Conservation (phyloP, 176 grass and related monocot species). For the Oryza brachyantha region DNA sequence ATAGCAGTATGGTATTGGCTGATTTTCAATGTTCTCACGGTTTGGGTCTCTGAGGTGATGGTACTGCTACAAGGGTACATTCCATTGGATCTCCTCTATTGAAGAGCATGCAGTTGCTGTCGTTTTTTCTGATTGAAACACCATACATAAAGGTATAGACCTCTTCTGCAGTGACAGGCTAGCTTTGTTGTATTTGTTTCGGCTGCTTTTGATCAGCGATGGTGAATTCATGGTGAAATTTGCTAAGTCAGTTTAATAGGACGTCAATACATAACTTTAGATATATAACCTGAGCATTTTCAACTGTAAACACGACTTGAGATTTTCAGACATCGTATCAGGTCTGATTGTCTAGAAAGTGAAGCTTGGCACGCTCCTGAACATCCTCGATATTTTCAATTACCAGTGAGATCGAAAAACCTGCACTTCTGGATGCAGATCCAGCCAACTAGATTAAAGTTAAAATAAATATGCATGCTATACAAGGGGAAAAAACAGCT, state of each 20-base stretch:
- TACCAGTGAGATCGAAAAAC: not conserved
- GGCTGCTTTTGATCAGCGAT: not conserved
- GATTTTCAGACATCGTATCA: too few species aligned
- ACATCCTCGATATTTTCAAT: not conserved
- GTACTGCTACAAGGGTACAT: slow-evolving; percentile 35
- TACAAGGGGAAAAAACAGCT: not conserved
- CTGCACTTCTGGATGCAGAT: not conserved
- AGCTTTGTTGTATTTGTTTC: not conserved
- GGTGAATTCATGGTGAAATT: slow-evolving; percentile 7
- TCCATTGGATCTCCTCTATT: slow-evolving; percentile 42
- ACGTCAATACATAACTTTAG: not conserved
- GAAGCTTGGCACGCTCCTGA: not conserved
- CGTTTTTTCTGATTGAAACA: slow-evolving; percentile 6
- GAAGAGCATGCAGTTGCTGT: not conserved
- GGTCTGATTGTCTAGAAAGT: not conserved
- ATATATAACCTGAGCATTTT: not conserved
- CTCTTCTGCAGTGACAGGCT: not conserved
- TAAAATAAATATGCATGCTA: not conserved
- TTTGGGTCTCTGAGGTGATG: slow-evolving; percentile 14
- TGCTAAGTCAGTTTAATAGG: not conserved
- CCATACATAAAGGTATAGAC: not conserved
- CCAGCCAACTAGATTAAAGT: not conserved
- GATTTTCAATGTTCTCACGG: slow-evolving; percentile 8
- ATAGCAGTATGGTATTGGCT: not conserved
- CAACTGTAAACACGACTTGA: not conserved